These are phyloP conservation scores for Allium cepa DNA, from an alignment of 106 monocot species.

Conservation along the genomic window DNA sequence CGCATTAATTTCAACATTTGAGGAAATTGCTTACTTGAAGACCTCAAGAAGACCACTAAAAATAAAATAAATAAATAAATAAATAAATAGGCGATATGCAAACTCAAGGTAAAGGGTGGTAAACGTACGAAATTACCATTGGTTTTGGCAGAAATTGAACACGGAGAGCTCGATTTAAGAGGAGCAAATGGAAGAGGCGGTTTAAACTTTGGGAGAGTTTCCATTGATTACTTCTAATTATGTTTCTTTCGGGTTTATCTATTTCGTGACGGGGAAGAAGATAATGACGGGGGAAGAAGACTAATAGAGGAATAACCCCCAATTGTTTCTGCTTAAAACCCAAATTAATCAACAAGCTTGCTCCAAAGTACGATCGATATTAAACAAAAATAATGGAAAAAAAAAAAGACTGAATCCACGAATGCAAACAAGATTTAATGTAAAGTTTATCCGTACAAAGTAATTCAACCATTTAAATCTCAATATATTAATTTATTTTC, in stretches of 20 bases:
- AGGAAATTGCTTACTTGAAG: conserved; percentile 2
- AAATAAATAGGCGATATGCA: not conserved
- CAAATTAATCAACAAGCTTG: too few relatives aligned
- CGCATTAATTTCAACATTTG: conserved; percentile 1
- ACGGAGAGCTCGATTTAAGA: conserved; percentile 3
- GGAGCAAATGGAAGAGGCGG: conserved; percentile 4
- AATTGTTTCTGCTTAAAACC: too few relatives aligned
- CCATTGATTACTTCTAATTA: not conserved
- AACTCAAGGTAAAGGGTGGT: not conserved
- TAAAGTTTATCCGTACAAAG: too few relatives aligned
- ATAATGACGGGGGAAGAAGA: too few relatives aligned
- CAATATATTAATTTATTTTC: too few relatives aligned
- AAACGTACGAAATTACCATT: not conserved
- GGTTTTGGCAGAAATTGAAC: not conserved
- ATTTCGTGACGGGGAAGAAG: too few relatives aligned
- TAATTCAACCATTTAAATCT: too few relatives aligned
- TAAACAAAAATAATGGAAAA: too few relatives aligned
- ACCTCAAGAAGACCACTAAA: conserved; percentile 3
- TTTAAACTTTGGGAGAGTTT: not conserved
- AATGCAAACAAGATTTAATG: too few relatives aligned
- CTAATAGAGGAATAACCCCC: too few relatives aligned
- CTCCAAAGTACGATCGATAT: too few relatives aligned
- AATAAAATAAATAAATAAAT: not conserved
- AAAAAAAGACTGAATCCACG: too few relatives aligned
- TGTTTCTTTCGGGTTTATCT: not conserved